Percentiles rank a stretch among this genome's conserved stretches.
Conservation (phyloP, 1,284 basidiomycete genomes). For the Wallemia ichthyophaga region DNA sequence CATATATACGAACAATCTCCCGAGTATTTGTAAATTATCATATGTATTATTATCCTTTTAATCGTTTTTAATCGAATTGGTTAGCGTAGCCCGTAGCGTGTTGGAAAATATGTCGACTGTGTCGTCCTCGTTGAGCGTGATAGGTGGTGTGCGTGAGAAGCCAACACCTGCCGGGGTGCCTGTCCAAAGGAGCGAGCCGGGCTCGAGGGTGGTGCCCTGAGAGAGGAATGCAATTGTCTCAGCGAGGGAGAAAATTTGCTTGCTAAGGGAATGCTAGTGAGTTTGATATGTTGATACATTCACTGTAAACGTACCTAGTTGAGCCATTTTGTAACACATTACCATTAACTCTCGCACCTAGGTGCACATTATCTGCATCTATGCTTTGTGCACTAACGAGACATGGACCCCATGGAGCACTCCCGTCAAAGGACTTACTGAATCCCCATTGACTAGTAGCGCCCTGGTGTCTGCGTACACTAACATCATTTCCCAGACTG, state of each 20-base stretch:
- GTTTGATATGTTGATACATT: neutral
- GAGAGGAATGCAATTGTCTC: constrained; percentile 1
- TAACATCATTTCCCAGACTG: neutral
- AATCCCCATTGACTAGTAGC: neutral
- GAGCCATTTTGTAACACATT: neutral
- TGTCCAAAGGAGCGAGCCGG: neutral
- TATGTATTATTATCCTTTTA: neutral
- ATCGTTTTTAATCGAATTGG: neutral
- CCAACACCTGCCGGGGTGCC: constrained; percentile 1
- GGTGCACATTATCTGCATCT: neutral
- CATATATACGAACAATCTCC: neutral
- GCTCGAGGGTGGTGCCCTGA: constrained; percentile 1
- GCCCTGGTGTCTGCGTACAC: neutral
- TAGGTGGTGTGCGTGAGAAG: neutral
- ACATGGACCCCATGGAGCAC: neutral
- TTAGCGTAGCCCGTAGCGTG: neutral
- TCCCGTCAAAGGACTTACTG: neutral
- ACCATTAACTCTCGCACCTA: neutral
- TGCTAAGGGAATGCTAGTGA: neutral
- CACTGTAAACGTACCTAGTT: neutral
- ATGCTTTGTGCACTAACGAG: neutral
- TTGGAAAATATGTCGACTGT: neutral
- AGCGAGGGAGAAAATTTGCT: constrained; percentile 1
- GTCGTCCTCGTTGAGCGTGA: neutral
- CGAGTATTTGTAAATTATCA: no score